A percentile compares a stretch with the other conserved stretches of the same genome.
Evolutionary conservation across 305 asterid species (phyloP).

Genomic region (Fraxinus greggii): DNA sequence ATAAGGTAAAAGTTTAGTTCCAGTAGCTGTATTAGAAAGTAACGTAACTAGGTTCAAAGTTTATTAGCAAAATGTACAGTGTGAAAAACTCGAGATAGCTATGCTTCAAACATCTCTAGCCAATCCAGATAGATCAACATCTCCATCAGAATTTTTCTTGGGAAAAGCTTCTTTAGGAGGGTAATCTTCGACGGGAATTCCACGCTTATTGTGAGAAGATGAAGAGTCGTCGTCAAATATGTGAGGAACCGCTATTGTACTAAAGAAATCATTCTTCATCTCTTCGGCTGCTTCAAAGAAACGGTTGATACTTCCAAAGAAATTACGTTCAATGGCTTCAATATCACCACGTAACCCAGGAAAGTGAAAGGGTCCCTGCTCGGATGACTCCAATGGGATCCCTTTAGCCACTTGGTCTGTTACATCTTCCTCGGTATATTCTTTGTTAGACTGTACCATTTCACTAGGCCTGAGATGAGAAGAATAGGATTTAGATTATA

Average conservation of each 20-base stretch:
- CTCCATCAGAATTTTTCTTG: slow-evolving; percentile 40
- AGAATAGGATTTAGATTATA: background rate
- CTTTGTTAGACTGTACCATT: slow-evolving; percentile 67
- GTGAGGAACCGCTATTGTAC: slow-evolving; percentile 45
- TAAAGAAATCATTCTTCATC: slow-evolving; percentile 54
- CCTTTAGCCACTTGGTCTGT: slow-evolving; percentile 62
- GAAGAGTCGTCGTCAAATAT: slow-evolving; percentile 27
- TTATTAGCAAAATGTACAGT: background rate
- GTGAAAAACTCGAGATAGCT: background rate
- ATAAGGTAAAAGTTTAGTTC: background rate
- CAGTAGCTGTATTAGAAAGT: background rate
- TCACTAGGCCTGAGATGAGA: slow-evolving; percentile 63
- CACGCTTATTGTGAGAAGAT: slow-evolving; percentile 31
- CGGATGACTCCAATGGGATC: slow-evolving; percentile 33
- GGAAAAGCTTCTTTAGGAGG: slow-evolving; percentile 40
- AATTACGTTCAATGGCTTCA: slow-evolving; percentile 65
- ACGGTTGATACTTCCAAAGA: slow-evolving; percentile 45
- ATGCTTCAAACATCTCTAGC: slow-evolving; percentile 63
- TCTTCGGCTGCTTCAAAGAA: slow-evolving; percentile 75
- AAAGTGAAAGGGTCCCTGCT: slow-evolving; percentile 36
- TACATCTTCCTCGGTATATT: slow-evolving; percentile 79
- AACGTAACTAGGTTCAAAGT: background rate
- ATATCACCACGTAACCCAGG: slow-evolving; percentile 71
- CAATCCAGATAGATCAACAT: slow-evolving; percentile 58
- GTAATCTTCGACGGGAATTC: slow-evolving; percentile 37